Conservation (phyloP, 345 rosid genomes). For the Moricandia arvensis region DNA sequence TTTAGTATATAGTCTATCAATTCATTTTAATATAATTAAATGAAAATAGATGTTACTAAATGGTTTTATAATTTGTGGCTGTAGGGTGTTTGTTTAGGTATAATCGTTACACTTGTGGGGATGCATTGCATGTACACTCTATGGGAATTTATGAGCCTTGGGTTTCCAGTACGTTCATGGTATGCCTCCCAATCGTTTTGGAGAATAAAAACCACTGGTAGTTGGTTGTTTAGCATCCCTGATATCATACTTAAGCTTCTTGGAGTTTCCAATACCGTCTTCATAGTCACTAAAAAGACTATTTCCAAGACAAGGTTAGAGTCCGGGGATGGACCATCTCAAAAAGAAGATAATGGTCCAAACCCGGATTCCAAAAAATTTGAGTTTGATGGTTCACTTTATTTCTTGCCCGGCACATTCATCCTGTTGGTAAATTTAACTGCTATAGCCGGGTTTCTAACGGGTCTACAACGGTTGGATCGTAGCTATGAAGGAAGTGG, state of each 20-base stretch:
- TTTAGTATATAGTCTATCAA: neutral
- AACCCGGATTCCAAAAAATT: conserved; percentile 19
- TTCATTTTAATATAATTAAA: neutral
- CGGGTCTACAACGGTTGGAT: conserved; percentile 24
- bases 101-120: conserved; percentile 18
- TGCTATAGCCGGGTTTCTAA: conserved; percentile 24
- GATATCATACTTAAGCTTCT: conserved; percentile 43
- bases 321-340: neutral
- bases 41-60: neutral
- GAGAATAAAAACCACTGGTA: conserved; percentile 17
- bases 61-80: neutral
- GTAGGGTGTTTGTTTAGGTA: conserved; percentile 24
- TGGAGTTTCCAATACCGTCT: conserved; percentile 49
- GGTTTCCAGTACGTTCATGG: conserved; percentile 7
- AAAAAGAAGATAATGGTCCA: neutral
- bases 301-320: conserved; percentile 11
- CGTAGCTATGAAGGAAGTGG: conserved; percentile 9
- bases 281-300: conserved; percentile 56
- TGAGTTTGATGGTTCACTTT: conserved; percentile 45
- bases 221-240: conserved; percentile 50
- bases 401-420: conserved; percentile 56
- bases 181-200: conserved; percentile 7
- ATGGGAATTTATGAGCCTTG: conserved; percentile 30
- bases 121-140: conserved; percentile 22
- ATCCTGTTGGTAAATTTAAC: conserved; percentile 46